Percentiles rank a stretch among this genome's conserved stretches.
These are phyloP conservation scores for Eimeria praecox DNA, from an alignment of 169 alveolate genomes.

Conservation along the genomic window DNA sequence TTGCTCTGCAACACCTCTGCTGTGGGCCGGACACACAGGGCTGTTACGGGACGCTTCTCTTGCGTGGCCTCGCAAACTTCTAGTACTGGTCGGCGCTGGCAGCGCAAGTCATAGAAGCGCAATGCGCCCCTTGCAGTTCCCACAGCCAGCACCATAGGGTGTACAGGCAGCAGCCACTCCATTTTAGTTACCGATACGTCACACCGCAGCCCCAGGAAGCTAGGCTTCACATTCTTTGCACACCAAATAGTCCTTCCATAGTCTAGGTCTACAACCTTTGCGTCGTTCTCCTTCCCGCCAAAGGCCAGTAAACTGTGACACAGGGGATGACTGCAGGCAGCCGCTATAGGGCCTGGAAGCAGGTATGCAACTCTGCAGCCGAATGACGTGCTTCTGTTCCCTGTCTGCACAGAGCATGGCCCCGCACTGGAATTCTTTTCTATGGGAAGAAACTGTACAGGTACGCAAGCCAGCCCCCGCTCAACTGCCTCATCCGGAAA, in stretches of 20 bases:
- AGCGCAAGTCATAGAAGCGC: slow-evolving; percentile 78
- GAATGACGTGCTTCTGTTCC: not conserved
- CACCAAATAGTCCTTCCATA: slow-evolving; percentile 63
- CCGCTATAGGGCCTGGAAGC: slow-evolving; percentile 62
- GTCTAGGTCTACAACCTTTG: slow-evolving; percentile 69
- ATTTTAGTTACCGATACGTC: slow-evolving; percentile 52
- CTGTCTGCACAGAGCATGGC: not conserved
- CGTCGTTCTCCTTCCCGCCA: slow-evolving; percentile 76
- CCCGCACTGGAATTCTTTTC: not conserved
- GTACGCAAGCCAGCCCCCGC: not conserved
- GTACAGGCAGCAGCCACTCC: slow-evolving; percentile 76
- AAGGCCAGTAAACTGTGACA: slow-evolving; percentile 72
- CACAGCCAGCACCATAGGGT: slow-evolving; percentile 79
- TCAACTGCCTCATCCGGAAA: not conserved
- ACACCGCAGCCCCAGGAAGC: slow-evolving; percentile 70
- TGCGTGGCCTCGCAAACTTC: slow-evolving; percentile 64
- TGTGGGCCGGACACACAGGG: slow-evolving; percentile 64
- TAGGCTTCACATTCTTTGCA: slow-evolving; percentile 78
- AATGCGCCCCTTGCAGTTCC: slow-evolving; percentile 78
- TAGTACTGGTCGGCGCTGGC: slow-evolving; percentile 80
- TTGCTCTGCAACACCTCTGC: slow-evolving; percentile 32
- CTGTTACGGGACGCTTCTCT: slow-evolving; percentile 56
- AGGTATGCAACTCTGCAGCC: slow-evolving; percentile 63
- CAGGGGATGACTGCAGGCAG: slow-evolving; percentile 75
- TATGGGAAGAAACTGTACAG: slow-evolving; percentile 21